phyloP scores from a whole-genome alignment of 169 alveolate species.

The Prorocentrum cordatum region DNA sequence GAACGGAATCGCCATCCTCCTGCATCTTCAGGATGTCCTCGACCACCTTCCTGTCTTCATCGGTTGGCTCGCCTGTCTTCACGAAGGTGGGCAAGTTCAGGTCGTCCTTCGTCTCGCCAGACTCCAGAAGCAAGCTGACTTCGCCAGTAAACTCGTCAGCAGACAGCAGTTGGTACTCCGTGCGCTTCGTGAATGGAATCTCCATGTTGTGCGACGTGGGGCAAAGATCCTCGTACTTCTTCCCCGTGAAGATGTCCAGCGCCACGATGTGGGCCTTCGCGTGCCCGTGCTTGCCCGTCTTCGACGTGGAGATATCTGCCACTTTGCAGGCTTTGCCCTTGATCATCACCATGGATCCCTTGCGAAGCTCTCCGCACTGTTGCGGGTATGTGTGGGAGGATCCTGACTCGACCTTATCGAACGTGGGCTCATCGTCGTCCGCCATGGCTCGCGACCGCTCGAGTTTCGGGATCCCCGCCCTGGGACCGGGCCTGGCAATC shows the following conservation, averaged over 20 bases:
- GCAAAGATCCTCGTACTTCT: slow-evolving; percentile 84
- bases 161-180: slow-evolving; percentile 21
- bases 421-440: slow-evolving; percentile 75
- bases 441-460: too few species aligned
- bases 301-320: slow-evolving; percentile 88
- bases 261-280: slow-evolving; percentile 98
- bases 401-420: slow-evolving; percentile 86
- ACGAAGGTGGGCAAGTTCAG: slow-evolving; percentile 33
- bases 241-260: slow-evolving; percentile 90
- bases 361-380: slow-evolving; percentile 85
- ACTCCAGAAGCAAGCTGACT: slow-evolving; percentile 82
- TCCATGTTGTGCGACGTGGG: slow-evolving; percentile 97
- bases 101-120: slow-evolving; percentile 82
- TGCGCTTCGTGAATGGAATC: slow-evolving; percentile 87
- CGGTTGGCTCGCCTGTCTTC: slow-evolving; percentile 51
- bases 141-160: slow-evolving; percentile 34
- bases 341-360: slow-evolving; percentile 90
- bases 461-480: too few species aligned
- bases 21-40: slow-evolving; percentile 81
- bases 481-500: too few species aligned
- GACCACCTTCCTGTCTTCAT: neutral
- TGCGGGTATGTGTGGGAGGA: slow-evolving; percentile 92
- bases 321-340: slow-evolving; percentile 93
- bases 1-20: slow-evolving; percentile 81
- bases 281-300: slow-evolving; percentile 99